Percentiles rank a stretch among this genome's conserved stretches.
Conservation (phyloP, 768 basidiomycete genomes). For the Termitomyces sp. region DNA sequence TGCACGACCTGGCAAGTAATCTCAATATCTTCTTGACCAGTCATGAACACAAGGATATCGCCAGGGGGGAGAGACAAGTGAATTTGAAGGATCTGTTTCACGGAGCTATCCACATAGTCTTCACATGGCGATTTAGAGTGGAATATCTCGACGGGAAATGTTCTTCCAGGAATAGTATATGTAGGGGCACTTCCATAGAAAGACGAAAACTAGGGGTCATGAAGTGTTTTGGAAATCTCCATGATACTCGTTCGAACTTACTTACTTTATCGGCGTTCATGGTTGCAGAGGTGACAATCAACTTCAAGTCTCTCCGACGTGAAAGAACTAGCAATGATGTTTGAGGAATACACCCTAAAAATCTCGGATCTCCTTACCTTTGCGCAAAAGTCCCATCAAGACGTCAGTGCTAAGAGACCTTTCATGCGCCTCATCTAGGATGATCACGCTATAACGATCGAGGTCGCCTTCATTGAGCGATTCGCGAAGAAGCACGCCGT, state of each 20-base stretch:
- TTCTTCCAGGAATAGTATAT: constrained; percentile 88
- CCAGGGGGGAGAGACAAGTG: constrained; percentile 91
- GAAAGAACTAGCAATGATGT: constrained; percentile 58
- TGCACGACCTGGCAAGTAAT: constrained; percentile 92
- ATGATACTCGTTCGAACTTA: constrained; percentile 6
- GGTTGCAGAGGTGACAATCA: constrained; percentile 97
- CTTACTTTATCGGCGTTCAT: constrained; percentile 98
- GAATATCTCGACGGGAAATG: constrained; percentile 96
- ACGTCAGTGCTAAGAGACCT: constrained; percentile 97
- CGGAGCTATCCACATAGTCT: constrained; percentile 97
- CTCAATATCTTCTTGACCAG: constrained; percentile 99
- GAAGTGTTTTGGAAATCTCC: neutral
- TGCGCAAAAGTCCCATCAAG: constrained; percentile 91
- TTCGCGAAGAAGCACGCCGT: constrained; percentile 96
- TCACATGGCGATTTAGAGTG: constrained; percentile 98
- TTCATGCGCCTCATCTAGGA: constrained; percentile 99
- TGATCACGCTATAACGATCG: constrained; percentile 94
- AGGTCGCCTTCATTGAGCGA: constrained; percentile 98
- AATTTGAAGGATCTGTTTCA: constrained; percentile 97
- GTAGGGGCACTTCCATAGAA: constrained; percentile 96
- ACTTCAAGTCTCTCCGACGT: constrained; percentile 86
- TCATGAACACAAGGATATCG: constrained; percentile 98
- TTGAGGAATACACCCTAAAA: constrained; percentile 5
- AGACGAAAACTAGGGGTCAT: constrained; percentile 66
- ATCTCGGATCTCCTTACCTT: constrained; percentile 56